These are phyloP conservation scores for Cucurbita argyrosperma DNA, from an alignment of 306 rosid species.

Conservation along the genomic window DNA sequence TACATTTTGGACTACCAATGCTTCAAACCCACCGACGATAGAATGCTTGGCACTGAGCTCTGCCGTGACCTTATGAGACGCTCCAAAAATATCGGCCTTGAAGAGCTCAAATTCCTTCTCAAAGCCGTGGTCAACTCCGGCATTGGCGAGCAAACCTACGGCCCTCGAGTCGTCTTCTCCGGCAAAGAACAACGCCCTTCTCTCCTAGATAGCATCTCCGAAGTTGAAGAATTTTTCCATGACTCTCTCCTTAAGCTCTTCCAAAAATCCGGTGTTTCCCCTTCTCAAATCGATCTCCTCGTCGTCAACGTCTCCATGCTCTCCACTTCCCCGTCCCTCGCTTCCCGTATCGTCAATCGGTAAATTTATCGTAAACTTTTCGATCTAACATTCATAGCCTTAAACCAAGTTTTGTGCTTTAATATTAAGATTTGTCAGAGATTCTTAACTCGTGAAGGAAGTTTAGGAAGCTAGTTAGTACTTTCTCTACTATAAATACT, in stretches of 20 bases:
- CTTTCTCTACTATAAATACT: no score
- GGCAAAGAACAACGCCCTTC: slow-evolving; percentile 42
- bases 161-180: slow-evolving; percentile 43
- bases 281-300: slow-evolving; percentile 60
- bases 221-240: slow-evolving; percentile 65
- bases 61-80: slow-evolving; percentile 42
- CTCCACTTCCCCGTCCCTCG: slow-evolving; percentile 40
- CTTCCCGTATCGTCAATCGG: slow-evolving; percentile 36
- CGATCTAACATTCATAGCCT: neutral
- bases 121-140: slow-evolving; percentile 85
- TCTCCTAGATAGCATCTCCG: slow-evolving; percentile 24
- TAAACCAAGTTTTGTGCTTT: no score
- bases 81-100: slow-evolving; percentile 36
- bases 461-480: no score
- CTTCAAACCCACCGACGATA: slow-evolving; percentile 54
- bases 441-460: no score
- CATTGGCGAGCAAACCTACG: slow-evolving; percentile 85
- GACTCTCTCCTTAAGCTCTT: slow-evolving; percentile 47
- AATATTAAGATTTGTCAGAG: no score
- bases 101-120: slow-evolving; percentile 60
- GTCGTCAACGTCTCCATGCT: slow-evolving; percentile 75
- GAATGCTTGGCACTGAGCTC: slow-evolving; percentile 44
- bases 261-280: slow-evolving; percentile 22
- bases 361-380: neutral
- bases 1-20: slow-evolving; percentile 65